A percentile compares a stretch with the other conserved stretches of the same genome.
Evolutionary conservation across 2,329 filamentous ascomycete species (phyloP).

Genomic region (Neonectria sp.): DNA sequence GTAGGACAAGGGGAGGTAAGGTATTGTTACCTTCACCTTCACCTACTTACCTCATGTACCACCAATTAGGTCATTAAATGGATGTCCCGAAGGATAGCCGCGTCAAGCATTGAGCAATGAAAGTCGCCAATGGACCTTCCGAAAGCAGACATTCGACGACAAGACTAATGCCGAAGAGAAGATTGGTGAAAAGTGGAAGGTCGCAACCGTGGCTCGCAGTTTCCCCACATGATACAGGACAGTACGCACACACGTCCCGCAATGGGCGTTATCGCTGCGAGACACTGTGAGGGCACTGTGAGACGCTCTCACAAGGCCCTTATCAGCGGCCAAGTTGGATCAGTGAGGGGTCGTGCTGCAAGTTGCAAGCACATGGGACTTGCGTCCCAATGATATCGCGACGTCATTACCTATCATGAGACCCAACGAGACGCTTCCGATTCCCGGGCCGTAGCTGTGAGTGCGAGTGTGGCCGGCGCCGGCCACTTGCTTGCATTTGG

Average conservation of each 20-base stretch:
- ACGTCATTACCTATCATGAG: conserved; percentile 8
- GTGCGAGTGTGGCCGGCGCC: not conserved
- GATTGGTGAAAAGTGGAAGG: conserved; percentile 2
- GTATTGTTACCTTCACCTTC: not conserved
- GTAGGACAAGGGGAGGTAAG: not conserved
- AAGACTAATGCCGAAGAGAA: not conserved
- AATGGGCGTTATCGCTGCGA: not conserved
- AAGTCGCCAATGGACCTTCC: conserved; percentile 1
- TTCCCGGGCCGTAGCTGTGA: conserved; percentile 1
- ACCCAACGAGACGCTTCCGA: not conserved
- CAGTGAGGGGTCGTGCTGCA: conserved; percentile 18
- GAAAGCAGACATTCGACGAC: not conserved
- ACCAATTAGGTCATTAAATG: not conserved
- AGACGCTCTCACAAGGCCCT: not conserved
- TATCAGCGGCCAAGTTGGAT: conserved; percentile 12
- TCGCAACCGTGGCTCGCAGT: conserved; percentile 2
- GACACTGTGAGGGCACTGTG: not conserved
- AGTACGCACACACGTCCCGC: not conserved
- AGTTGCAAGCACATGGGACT: conserved; percentile 8
- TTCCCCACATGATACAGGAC: not conserved
- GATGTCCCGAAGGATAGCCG: not conserved
- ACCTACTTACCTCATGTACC: not conserved
- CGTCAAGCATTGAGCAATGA: not conserved
- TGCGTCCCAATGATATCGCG: conserved; percentile 19
- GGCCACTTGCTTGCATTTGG: not conserved